Evolutionary conservation across 2,329 filamentous ascomycete genomes (phyloP), one percentile per base, ranked within the genome.

Genomic region (Colletotrichum liriopes): DNA sequence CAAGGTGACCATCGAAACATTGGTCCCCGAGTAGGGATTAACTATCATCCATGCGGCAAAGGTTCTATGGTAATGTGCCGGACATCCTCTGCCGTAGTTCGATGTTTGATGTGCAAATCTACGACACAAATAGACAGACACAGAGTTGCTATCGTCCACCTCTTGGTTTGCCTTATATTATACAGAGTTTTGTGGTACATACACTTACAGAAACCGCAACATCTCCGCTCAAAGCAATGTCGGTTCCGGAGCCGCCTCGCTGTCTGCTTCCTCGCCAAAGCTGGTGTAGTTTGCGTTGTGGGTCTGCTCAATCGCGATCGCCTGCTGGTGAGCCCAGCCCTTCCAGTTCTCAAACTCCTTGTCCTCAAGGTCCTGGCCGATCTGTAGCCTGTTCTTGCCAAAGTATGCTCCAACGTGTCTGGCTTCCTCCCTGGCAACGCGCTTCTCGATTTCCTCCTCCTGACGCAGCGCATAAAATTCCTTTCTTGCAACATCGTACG

Each of bases 381-480:
- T 86, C 72, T 97, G 92, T 63, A 95, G 81, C 72, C 89, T 88
- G 52, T 90, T 87, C 82, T 92, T 93, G 81, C 94, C 94, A 81
- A 98, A 98, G 86, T 94, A 94, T 62, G 95, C 95, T 65, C 96
- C 96, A 7, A 93, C 92, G 77, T 93, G 90, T 74, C 91, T 86
- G 37, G 96, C 96, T 83, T 99, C 96, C 84, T 99, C 96, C 61
- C 91, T 87, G 9, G 96, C 94, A 72, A 99, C 89, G 77, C 95
- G 91, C 76, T 90, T 88, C 84, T 96, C 91, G 59, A 98, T 89
- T 75, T 98, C 95, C 77, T 97, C 92, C 72, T 91, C 87, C 77
- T 97, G 93, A 71, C 96, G 93, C 74, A 96, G 84, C 56, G 88
- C 86, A 85, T 99, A 99, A 84, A 98, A 98, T 81, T 99, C 96